phyloP scores from a whole-genome alignment of 768 basidiomycete species.

The Sistotremastrum niveocremeum region DNA sequence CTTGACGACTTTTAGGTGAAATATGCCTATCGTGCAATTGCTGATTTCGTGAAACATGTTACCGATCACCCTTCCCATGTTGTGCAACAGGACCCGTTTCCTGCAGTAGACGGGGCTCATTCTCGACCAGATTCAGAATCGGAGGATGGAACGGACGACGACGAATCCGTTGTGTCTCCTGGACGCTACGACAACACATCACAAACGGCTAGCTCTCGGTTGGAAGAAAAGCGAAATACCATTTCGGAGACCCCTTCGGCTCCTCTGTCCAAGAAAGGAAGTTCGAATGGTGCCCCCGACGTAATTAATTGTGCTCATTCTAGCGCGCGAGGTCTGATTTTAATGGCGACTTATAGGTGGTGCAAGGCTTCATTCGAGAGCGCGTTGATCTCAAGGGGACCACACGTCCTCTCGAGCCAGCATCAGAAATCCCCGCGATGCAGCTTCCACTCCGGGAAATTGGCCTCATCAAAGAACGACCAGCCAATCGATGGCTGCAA shows the following conservation, averaged over 20 bases:
- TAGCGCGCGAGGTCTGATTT: too few species aligned
- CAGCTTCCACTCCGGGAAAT: conserved; percentile 40
- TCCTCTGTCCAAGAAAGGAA: too few species aligned
- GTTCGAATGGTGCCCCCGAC: too few species aligned
- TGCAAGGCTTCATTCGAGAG: conserved; percentile 44
- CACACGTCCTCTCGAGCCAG: conserved; percentile 50
- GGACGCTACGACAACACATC: too few species aligned
- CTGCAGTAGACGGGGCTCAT: conserved; percentile 14
- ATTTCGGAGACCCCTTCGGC: too few species aligned
- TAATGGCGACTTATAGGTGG: too few species aligned
- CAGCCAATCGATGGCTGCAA: conserved; percentile 49
- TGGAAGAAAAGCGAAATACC: too few species aligned
- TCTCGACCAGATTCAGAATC: too few species aligned
- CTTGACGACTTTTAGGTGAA: conserved; percentile 66
- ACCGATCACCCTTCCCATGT: conserved; percentile 30
- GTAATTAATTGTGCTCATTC: too few species aligned
- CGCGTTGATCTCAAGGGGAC: conserved; percentile 51
- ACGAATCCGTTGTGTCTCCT: too few species aligned
- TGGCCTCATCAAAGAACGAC: conserved; percentile 62
- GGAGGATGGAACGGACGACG: too few species aligned
- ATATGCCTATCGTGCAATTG: conserved; percentile 68
- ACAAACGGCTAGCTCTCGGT: too few species aligned
- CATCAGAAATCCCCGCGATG: conserved; percentile 38
- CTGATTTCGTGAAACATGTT: conserved; percentile 52
- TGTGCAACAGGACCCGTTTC: conserved; percentile 32